Percentiles rank a stretch among this genome's conserved stretches.
phyloP scores from a whole-genome alignment of 2,329 filamentous ascomycete species.

The Aspergillus pseudonomiae region DNA sequence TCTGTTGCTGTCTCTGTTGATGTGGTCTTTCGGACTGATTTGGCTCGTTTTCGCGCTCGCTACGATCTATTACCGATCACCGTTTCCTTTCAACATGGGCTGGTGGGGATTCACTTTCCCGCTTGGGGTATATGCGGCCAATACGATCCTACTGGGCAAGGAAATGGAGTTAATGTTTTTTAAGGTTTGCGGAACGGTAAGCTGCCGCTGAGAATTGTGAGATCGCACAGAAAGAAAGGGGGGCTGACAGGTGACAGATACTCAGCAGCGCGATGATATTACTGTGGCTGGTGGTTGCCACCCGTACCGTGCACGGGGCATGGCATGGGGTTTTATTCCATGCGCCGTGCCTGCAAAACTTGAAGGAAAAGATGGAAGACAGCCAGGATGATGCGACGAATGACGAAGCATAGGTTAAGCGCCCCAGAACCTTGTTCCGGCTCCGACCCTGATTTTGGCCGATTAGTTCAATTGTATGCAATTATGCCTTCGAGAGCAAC shows the following conservation, averaged over 20 bases:
- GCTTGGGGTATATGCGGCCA: constrained; percentile 52
- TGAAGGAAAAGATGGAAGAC: constrained; percentile 27
- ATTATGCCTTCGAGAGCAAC: neutral
- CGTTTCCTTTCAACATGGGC: constrained; percentile 62
- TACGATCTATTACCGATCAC: constrained; percentile 41
- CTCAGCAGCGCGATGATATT: constrained; percentile 52
- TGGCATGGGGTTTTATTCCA: constrained; percentile 52
- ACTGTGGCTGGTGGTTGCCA: constrained; percentile 55
- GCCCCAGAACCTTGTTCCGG: neutral
- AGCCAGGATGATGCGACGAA: neutral
- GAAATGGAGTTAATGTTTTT: constrained; percentile 58
- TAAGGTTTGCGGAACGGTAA: constrained; percentile 53
- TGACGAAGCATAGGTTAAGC: neutral
- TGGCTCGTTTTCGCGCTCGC: constrained; percentile 60
- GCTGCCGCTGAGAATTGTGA: neutral
- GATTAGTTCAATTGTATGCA: neutral
- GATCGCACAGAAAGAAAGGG: neutral
- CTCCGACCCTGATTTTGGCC: neutral
- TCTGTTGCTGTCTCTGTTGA: constrained; percentile 54
- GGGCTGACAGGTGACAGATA: constrained; percentile 31
- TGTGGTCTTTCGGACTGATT: constrained; percentile 60
- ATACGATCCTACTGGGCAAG: constrained; percentile 44
- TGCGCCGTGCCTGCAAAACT: constrained; percentile 52
- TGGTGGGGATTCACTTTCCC: constrained; percentile 64
- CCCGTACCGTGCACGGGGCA: constrained; percentile 48